phyloP scores from a whole-genome alignment of 75 land plant genomes.

The Sequoia sempervirens region DNA sequence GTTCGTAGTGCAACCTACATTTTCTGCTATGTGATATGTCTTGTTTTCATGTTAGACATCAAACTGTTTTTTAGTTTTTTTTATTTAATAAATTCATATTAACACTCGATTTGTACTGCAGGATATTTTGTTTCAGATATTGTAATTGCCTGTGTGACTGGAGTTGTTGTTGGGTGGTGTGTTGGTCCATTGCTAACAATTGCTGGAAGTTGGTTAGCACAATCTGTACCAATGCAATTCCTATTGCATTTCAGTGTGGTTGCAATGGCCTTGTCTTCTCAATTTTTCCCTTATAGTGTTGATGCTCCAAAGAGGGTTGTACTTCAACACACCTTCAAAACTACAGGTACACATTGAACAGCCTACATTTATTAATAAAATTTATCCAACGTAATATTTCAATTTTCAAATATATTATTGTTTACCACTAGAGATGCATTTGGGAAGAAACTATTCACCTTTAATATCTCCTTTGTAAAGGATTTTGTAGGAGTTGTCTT shows the following conservation, averaged over 20 bases:
- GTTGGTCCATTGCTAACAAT: conserved; percentile 76
- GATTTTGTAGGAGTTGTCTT: neutral
- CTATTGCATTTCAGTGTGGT: conserved; percentile 58
- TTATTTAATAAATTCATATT: neutral
- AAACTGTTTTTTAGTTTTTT: neutral
- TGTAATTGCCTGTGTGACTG: conserved; percentile 70
- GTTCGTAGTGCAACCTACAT: neutral
- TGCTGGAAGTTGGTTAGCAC: conserved; percentile 62
- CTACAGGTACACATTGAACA: conserved; percentile 42
- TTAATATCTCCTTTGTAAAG: neutral
- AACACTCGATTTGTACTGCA: conserved; percentile 30
- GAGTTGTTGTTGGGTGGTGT: conserved; percentile 65
- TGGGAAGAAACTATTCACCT: neutral
- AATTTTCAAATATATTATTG: neutral
- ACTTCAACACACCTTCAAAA: conserved; percentile 62
- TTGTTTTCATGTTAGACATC: neutral
- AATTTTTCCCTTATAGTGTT: conserved; percentile 75
- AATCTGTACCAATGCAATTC: conserved; percentile 41
- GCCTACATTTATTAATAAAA: neutral
- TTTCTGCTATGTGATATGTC: neutral
- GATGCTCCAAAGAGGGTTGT: conserved; percentile 86
- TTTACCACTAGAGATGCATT: neutral
- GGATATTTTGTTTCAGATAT: conserved; percentile 79
- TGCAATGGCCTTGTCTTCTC: conserved; percentile 70
- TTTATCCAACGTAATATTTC: neutral